These are phyloP conservation scores for Colletotrichum lentis DNA, from an alignment of 2,329 filamentous ascomycete genomes.

Conservation along the genomic window DNA sequence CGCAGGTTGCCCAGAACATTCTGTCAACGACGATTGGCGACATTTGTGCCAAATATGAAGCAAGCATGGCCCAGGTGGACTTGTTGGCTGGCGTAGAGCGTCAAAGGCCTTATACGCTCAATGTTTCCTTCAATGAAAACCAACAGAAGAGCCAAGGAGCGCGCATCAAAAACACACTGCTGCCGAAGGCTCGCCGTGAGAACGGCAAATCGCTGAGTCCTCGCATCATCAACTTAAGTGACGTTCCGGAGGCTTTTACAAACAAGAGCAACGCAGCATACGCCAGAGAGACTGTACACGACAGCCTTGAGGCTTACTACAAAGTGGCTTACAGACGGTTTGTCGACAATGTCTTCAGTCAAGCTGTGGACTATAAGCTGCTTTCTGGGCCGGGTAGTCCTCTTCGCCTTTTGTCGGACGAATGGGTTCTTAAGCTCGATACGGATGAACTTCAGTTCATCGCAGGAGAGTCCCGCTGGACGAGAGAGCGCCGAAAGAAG, in stretches of 20 bases:
- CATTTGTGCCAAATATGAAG: background rate
- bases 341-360: conserved; percentile 48
- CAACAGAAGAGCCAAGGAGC: background rate
- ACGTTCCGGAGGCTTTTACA: conserved; percentile 11
- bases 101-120: conserved; percentile 9
- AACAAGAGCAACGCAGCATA: conserved; percentile 38
- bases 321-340: conserved; percentile 45
- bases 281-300: conserved; percentile 43
- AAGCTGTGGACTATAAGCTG: conserved; percentile 44
- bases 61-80: background rate
- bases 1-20: background rate
- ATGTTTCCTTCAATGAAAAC: conserved; percentile 5
- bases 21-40: background rate
- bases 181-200: background rate
- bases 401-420: conserved; percentile 43
- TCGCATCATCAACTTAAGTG: background rate
- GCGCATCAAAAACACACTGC: conserved; percentile 2
- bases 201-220: too few species aligned
- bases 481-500: conserved; percentile 9
- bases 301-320: conserved; percentile 48
- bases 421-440: conserved; percentile 45
- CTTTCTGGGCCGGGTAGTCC: conserved; percentile 43
- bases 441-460: conserved; percentile 38
- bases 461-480: conserved; percentile 13
- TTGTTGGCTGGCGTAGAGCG: conserved; percentile 6